A percentile compares a stretch with the other conserved stretches of the same genome.
These are phyloP conservation scores for Tetrapisispora pingtungensis DNA, from an alignment of 805 yeast species.

Conservation along the genomic window DNA sequence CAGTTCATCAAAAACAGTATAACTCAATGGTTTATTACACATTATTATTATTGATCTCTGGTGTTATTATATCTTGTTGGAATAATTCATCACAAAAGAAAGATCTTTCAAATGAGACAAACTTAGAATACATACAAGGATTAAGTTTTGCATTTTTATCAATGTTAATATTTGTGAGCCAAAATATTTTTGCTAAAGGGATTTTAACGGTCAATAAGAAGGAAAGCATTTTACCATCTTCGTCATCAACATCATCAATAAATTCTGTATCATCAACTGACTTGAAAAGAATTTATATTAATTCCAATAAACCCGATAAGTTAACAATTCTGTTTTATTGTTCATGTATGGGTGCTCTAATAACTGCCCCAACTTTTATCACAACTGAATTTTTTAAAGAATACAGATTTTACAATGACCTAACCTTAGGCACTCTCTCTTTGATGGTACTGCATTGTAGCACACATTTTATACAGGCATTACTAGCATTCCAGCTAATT, in stretches of 20 bases:
- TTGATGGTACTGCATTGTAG: slow-evolving; percentile 53
- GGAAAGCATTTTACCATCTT: slow-evolving; percentile 17
- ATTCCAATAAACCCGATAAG: slow-evolving; percentile 44
- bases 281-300: slow-evolving; percentile 17
- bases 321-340: slow-evolving; percentile 63
- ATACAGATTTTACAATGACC: slow-evolving; percentile 22
- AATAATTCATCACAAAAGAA: slow-evolving; percentile 13
- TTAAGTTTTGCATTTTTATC: slow-evolving; percentile 33
- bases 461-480: slow-evolving; percentile 61
- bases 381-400: slow-evolving; percentile 37
- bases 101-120: neutral
- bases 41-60: slow-evolving; percentile 64
- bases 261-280: slow-evolving; percentile 8
- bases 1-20: slow-evolving; percentile 50
- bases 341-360: slow-evolving; percentile 53
- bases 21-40: slow-evolving; percentile 62
- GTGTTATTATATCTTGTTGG: slow-evolving; percentile 76
- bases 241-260: slow-evolving; percentile 16
- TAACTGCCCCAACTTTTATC: slow-evolving; percentile 60
- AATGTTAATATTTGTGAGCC: slow-evolving; percentile 58
- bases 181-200: slow-evolving; percentile 71
- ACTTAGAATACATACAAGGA: slow-evolving; percentile 19
- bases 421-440: slow-evolving; percentile 21
- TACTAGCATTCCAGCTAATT: slow-evolving; percentile 65
- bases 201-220: slow-evolving; percentile 44